These are phyloP conservation scores for Sporothrix pallida DNA, from an alignment of 2,329 filamentous ascomycete genomes.

Conservation along the genomic window DNA sequence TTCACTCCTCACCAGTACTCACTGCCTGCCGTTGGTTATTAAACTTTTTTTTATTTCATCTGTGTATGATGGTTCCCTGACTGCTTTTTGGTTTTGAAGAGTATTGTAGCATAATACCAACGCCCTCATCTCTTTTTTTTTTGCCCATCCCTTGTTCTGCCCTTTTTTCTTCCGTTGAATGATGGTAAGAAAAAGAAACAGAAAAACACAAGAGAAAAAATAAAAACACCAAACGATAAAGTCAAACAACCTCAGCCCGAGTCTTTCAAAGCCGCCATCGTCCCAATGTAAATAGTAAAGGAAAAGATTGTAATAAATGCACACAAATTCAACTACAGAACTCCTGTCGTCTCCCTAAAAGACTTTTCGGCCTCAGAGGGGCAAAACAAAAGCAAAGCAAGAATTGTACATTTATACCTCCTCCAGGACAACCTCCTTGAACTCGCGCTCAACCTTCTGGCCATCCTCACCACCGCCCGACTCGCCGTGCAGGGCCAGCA, in stretches of 20 bases:
- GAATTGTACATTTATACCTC: constrained; percentile 71
- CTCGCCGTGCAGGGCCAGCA: constrained; percentile 97
- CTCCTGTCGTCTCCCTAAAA: constrained; percentile 1
- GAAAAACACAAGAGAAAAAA: constrained; percentile 29
- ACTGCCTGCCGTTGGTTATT: background rate
- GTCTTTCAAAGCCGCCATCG: constrained; percentile 24
- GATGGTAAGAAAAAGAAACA: background rate
- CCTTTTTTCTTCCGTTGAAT: background rate
- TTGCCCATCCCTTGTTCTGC: constrained; percentile 24
- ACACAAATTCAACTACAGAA: constrained; percentile 13
- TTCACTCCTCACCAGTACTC: background rate
- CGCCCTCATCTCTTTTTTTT: constrained; percentile 34
- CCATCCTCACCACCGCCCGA: constrained; percentile 87
- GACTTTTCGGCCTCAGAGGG: background rate
- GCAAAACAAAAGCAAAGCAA: background rate
- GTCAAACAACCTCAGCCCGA: constrained; percentile 27
- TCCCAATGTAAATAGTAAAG: background rate
- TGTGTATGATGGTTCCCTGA: constrained; percentile 34
- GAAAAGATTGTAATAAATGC: constrained; percentile 12
- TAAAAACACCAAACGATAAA: constrained; percentile 33
- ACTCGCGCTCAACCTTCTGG: constrained; percentile 98
- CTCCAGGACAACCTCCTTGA: constrained; percentile 97
- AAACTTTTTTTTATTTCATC: constrained; percentile 29
- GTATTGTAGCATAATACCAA: constrained; percentile 36
- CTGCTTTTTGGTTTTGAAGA: constrained; percentile 33